Evolutionary conservation across 1,284 basidiomycete genomes (phyloP).

Genomic region (Cryptococcus neoformans): DNA sequence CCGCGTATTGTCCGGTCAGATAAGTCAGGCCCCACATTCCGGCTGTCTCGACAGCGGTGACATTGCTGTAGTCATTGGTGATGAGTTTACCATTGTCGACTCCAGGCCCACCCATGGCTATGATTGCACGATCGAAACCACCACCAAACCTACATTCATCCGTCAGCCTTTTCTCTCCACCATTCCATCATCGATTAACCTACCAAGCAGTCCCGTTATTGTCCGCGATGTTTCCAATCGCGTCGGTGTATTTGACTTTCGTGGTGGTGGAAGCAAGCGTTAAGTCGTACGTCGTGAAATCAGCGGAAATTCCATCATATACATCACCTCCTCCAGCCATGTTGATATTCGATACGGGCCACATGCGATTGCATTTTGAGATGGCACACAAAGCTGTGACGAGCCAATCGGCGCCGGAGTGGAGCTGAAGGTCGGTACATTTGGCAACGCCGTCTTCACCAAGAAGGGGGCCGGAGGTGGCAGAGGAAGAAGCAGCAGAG

Average conservation of each 20-base stretch:
- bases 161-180: not conserved
- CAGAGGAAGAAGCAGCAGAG: not conserved
- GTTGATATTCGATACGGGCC: not conserved
- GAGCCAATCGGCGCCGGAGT: not conserved
- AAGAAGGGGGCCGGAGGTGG: not conserved
- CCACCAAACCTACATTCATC: not conserved
- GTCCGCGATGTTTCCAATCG: not conserved
- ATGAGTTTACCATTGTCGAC: not conserved
- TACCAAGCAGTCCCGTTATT: not conserved
- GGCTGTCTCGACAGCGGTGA: not conserved
- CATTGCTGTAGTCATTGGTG: not conserved
- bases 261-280: too few species aligned
- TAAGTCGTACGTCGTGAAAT: not conserved
- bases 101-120: not conserved
- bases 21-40: not conserved
- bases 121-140: not conserved
- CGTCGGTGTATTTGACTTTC: not conserved
- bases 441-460: not conserved
- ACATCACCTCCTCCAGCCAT: not conserved
- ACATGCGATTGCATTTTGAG: not conserved
- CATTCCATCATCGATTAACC: not conserved
- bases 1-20: not conserved
- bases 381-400: not conserved
- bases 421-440: not conserved
- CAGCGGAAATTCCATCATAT: not conserved